A percentile compares a stretch with the other conserved stretches of the same genome.
phyloP scores from a whole-genome alignment of 2,329 filamentous ascomycete species.

The Magnaporthiopsis incrustans region DNA sequence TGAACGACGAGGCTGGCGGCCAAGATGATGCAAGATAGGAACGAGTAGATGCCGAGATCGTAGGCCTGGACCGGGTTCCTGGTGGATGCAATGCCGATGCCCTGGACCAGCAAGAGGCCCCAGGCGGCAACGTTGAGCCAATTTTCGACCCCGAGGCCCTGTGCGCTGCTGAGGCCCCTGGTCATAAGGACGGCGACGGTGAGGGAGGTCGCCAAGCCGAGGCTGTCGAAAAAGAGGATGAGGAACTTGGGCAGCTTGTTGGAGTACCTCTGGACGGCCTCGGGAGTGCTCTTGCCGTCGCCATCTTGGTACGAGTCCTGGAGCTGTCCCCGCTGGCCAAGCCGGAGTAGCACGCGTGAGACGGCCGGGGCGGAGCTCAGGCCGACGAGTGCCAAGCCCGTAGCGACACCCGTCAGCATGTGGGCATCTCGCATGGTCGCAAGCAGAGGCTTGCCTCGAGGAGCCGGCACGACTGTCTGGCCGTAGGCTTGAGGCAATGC shows the following conservation, averaged over 20 bases:
- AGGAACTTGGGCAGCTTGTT: constrained; percentile 47
- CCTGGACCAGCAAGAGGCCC: constrained; percentile 46
- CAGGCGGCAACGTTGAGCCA: constrained; percentile 55
- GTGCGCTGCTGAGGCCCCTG: constrained; percentile 24
- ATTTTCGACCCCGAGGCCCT: constrained; percentile 38
- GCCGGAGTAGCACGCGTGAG: constrained; percentile 19
- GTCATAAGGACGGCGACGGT: constrained; percentile 46
- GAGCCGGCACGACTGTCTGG: background rate
- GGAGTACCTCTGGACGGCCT: constrained; percentile 55
- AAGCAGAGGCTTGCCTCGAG: background rate
- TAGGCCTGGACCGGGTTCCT: constrained; percentile 45
- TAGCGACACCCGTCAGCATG: constrained; percentile 17
- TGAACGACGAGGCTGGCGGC: constrained; percentile 36
- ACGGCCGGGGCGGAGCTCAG: constrained; percentile 22
- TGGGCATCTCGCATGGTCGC: constrained; percentile 21
- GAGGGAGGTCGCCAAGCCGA: constrained; percentile 48
- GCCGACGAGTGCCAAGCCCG: constrained; percentile 20
- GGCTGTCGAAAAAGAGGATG: constrained; percentile 43
- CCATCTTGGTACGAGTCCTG: constrained; percentile 53
- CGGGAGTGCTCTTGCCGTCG: constrained; percentile 60
- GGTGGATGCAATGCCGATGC: constrained; percentile 37
- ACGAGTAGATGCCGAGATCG: constrained; percentile 42
- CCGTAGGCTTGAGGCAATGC: too few relatives aligned
- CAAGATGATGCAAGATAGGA: constrained; percentile 38
- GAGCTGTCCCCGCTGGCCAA: constrained; percentile 20